Conservation (phyloP, 345 rosid species). For the Populus davidiana region DNA sequence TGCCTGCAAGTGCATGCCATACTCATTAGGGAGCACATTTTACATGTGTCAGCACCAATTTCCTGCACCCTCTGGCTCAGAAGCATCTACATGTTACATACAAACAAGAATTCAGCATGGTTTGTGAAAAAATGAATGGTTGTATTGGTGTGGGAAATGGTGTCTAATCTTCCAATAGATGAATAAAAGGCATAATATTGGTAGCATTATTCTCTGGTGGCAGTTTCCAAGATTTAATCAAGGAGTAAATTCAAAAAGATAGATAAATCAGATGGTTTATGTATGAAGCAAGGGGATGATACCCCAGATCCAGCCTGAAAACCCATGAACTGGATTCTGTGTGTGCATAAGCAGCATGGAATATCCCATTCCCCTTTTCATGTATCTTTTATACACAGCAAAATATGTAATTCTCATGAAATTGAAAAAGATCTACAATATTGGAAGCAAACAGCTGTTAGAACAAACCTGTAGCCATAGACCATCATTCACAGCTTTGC, state of each 20-base stretch:
- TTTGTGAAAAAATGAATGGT: slow-evolving; percentile 14
- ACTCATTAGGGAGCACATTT: slow-evolving; percentile 66
- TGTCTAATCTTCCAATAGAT: slow-evolving; percentile 3
- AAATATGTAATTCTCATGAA: background rate
- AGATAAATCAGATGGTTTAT: background rate
- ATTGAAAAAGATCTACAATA: slow-evolving; percentile 7
- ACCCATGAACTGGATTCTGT: background rate
- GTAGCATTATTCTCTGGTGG: background rate
- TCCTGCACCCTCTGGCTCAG: slow-evolving; percentile 87
- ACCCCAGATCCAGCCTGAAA: slow-evolving; percentile 6
- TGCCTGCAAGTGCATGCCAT: slow-evolving; percentile 79
- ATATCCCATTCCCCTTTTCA: too few species aligned
- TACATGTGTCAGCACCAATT: slow-evolving; percentile 83
- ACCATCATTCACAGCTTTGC: slow-evolving; percentile 95
- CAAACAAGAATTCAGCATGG: slow-evolving; percentile 15
- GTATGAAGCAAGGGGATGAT: background rate
- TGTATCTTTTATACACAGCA: background rate
- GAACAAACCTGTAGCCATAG: slow-evolving; percentile 91
- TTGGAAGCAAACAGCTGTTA: slow-evolving; percentile 17
- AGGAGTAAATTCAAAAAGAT: background rate
- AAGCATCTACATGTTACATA: slow-evolving; percentile 65
- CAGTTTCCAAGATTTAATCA: slow-evolving; percentile 1
- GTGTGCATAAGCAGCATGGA: background rate
- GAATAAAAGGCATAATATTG: background rate
- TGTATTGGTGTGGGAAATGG: slow-evolving; percentile 1